A percentile compares a stretch with the other conserved stretches of the same genome.
These are phyloP conservation scores for Davidsoniella virescens DNA, from an alignment of 2,329 filamentous ascomycete genomes.

Conservation along the genomic window DNA sequence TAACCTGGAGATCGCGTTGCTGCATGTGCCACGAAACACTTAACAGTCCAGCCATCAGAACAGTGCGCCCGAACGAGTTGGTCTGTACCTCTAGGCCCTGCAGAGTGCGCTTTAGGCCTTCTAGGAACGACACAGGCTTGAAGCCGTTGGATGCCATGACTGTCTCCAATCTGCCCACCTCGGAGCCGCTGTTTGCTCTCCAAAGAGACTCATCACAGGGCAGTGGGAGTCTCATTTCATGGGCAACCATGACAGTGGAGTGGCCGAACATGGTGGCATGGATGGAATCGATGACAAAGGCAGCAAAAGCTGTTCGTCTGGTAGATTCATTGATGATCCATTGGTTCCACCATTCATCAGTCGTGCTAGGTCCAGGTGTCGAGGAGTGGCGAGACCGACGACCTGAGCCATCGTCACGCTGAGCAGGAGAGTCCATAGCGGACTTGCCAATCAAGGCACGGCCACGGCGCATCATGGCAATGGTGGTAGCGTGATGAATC, in stretches of 20 bases:
- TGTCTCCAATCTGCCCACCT: constrained; percentile 71
- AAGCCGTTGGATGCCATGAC: constrained; percentile 66
- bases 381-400: constrained; percentile 40
- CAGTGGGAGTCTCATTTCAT: constrained; percentile 80
- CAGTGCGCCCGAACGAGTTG: constrained; percentile 82
- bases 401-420: constrained; percentile 41
- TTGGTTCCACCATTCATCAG: constrained; percentile 85
- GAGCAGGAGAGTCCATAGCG: constrained; percentile 63
- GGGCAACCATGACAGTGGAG: constrained; percentile 89
- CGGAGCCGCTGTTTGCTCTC: constrained; percentile 74
- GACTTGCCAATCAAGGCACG: constrained; percentile 79
- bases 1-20: constrained; percentile 84
- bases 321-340: constrained; percentile 95
- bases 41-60: constrained; percentile 83
- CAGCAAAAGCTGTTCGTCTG: constrained; percentile 74
- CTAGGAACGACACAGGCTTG: constrained; percentile 74
- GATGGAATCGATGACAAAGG: constrained; percentile 87
- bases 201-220: constrained; percentile 88
- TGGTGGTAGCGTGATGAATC: constrained; percentile 89
- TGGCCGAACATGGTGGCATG: constrained; percentile 98
- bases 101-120: constrained; percentile 77
- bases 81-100: constrained; percentile 75
- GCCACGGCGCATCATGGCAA: constrained; percentile 87
- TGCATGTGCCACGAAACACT: constrained; percentile 98
- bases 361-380: constrained; percentile 46